These are phyloP conservation scores for Botrytis sinoallii DNA, from an alignment of 2,329 filamentous ascomycete genomes.

Conservation along the genomic window DNA sequence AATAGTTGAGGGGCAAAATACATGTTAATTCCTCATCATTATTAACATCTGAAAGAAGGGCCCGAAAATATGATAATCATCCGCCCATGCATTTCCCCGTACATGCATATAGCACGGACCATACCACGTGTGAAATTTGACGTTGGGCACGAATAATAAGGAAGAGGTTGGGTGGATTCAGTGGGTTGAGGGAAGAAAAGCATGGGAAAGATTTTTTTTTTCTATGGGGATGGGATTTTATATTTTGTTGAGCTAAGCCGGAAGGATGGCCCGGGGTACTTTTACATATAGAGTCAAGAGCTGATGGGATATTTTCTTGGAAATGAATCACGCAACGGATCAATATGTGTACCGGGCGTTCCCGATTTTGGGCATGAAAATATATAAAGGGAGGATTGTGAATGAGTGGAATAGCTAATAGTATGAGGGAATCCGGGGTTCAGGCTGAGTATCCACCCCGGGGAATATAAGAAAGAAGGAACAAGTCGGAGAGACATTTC, in stretches of 20 bases:
- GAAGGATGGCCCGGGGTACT: neutral
- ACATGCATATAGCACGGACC: conserved; percentile 7
- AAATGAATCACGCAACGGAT: neutral
- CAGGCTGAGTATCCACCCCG: neutral
- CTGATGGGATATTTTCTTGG: neutral
- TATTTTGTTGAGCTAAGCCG: neutral
- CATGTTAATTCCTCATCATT: neutral
- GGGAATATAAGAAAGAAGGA: neutral
- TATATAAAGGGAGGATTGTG: neutral
- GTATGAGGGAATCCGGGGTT: neutral
- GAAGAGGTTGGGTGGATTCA: neutral
- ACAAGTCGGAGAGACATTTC: neutral
- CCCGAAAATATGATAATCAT: neutral
- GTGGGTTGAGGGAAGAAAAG: neutral
- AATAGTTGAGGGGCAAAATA: neutral
- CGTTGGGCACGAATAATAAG: conserved; percentile 1
- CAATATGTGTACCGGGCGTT: conserved; percentile 4
- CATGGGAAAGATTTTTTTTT: neutral
- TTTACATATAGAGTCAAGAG: neutral
- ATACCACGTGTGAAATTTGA: conserved; percentile 1
- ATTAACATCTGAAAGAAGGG: neutral
- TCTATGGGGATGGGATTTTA: neutral
- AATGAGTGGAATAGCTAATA: neutral
- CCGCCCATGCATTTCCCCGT: neutral
- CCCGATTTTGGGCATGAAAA: conserved; percentile 12